phyloP scores from a whole-genome alignment of 345 rosid genomes.

The Eucalyptus rudis region DNA sequence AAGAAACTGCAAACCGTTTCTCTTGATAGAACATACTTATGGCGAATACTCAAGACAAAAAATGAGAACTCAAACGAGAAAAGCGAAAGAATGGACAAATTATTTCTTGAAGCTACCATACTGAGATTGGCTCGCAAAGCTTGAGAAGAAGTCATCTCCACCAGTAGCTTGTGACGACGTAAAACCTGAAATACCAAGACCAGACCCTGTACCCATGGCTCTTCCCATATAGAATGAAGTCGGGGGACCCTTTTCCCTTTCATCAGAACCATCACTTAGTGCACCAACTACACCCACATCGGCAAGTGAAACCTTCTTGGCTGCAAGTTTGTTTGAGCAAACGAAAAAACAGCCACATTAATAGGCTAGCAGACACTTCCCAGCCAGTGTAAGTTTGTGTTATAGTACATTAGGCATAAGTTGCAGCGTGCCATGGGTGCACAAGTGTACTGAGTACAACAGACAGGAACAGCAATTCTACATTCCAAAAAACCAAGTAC shows the following conservation, averaged over 20 bases:
- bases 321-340: constrained; percentile 29
- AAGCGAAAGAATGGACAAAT: neutral
- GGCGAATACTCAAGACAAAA: neutral
- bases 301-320: constrained; percentile 84
- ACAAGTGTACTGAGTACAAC: neutral
- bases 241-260: constrained; percentile 49
- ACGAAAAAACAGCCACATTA: neutral
- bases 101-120: constrained; percentile 48
- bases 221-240: constrained; percentile 70
- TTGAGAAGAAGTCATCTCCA: constrained; percentile 62
- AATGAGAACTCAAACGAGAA: neutral
- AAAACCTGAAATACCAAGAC: constrained; percentile 57
- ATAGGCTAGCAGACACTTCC: neutral
- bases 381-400: neutral
- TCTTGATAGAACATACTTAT: neutral
- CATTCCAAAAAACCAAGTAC: neutral
- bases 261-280: constrained; percentile 39
- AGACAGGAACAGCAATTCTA: neutral
- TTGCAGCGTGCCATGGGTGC: neutral
- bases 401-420: neutral
- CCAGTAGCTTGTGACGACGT: constrained; percentile 16
- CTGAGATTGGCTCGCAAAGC: constrained; percentile 53
- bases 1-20: neutral
- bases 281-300: constrained; percentile 79
- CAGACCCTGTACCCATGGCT: constrained; percentile 83